Evolutionary conservation across 495 filamentous ascomycete genomes (phyloP), one percentile per base, ranked within the genome.

Genomic region (Hapsidospora chrysogenum): DNA sequence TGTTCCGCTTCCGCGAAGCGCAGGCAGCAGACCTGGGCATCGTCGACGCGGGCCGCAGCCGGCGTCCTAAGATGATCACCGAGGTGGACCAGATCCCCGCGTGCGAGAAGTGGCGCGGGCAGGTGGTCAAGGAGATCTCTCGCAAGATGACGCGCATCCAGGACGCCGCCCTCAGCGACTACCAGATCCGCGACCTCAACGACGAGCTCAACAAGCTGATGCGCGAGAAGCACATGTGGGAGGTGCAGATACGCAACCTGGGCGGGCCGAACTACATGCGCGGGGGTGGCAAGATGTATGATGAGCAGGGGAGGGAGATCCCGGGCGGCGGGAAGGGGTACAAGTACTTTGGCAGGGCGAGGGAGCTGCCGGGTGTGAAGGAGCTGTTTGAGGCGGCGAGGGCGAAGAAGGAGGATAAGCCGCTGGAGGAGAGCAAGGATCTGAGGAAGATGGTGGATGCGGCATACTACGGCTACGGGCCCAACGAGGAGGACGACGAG

Each of bases 201-300:
- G 89, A 97, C 57, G 92, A 97, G 60, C 92, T 97, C 66, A 97
- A 97, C 62, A 92, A 92, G 58, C 71, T 92, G 33, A 94, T 97
- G 81, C 77, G 85, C 35, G 89, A 97, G 67, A 97, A 97, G 57
- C 80, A 85, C 63, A 81, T 89, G 68, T 97, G 89, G 89, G 89
- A 97, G 60, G 72, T 85, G 52, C 89, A 93, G 56, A 94, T 97
- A 37, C 70, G 85, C 29, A 85, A 86, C 44, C 55, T 96, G 21
- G 92, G 92, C 30, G 89, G 89, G 10, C 92, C 92, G 27, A 96
- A 95, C 58, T 97, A 95, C 54, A 96, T 92, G 86, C 68, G 89
- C n/a, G 83, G 76, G 9, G 80, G 78, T 9, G 85, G 74, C 20
- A 71, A 79, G 40, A 74, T 93, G 19, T 83, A 82, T 54, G 89